phyloP scores from a whole-genome alignment of 2,329 filamentous ascomycete species.

The Arthrobotrys entomopaga region DNA sequence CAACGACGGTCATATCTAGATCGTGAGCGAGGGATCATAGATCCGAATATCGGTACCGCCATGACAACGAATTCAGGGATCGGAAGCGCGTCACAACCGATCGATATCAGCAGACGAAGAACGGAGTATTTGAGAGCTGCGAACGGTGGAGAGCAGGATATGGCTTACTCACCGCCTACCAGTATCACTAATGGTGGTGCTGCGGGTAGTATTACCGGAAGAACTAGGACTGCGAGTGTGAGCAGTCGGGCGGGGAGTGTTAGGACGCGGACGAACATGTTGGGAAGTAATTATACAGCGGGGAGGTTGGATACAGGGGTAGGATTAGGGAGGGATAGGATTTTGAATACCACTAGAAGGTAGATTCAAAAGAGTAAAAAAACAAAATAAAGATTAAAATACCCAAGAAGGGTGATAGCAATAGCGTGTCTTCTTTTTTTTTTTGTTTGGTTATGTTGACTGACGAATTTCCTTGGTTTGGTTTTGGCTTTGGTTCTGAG shows the following conservation, averaged over 20 bases:
- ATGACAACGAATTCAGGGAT: slow-evolving; percentile 27
- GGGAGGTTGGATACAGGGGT: slow-evolving; percentile 41
- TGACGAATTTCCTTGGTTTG: slow-evolving; percentile 43
- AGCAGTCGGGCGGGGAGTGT: slow-evolving; percentile 45
- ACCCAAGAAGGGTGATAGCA: background rate
- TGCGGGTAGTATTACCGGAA: slow-evolving; percentile 13
- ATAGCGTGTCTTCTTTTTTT: slow-evolving; percentile 22
- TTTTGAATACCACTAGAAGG: slow-evolving; percentile 46
- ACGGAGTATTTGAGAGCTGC: slow-evolving; percentile 47
- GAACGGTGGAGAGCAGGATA: slow-evolving; percentile 30
- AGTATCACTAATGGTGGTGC: slow-evolving; percentile 19
- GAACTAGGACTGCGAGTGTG: slow-evolving; percentile 31
- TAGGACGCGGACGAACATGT: slow-evolving; percentile 37
- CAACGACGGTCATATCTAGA: slow-evolving; percentile 45
- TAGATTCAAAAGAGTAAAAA: slow-evolving; percentile 15
- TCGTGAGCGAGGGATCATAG: slow-evolving; percentile 35
- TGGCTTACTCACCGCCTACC: slow-evolving; percentile 41
- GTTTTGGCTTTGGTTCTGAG: too few relatives aligned
- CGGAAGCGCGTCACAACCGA: slow-evolving; percentile 43
- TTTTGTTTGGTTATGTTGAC: slow-evolving; percentile 14
- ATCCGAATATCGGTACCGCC: slow-evolving; percentile 35
- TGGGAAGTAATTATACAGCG: slow-evolving; percentile 38
- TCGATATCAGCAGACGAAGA: slow-evolving; percentile 41
- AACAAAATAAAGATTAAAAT: background rate
- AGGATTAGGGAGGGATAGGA: slow-evolving; percentile 38